Conservation (phyloP, 306 rosid genomes). For the Boehmeria nivea region DNA sequence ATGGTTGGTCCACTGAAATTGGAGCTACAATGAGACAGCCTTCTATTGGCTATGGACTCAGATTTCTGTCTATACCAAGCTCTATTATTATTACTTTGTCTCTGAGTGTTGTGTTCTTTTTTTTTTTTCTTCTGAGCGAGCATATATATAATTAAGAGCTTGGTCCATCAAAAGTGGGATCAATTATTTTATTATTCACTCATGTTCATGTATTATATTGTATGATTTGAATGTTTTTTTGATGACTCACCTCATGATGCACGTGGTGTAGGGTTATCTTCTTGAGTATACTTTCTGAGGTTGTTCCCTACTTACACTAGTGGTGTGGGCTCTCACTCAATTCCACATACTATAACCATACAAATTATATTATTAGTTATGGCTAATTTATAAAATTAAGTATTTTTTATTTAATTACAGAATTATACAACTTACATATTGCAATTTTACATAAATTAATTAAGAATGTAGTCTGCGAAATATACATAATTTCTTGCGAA, state of each 20-base stretch:
- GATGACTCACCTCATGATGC: neutral
- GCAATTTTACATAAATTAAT: too few species aligned
- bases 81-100: neutral
- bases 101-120: too few species aligned
- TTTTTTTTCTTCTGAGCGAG: too few species aligned
- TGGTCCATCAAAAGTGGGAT: too few species aligned
- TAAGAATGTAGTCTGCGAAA: too few species aligned
- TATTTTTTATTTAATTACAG: too few species aligned
- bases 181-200: neutral
- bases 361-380: too few species aligned
- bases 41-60: neutral
- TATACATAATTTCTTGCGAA: too few species aligned
- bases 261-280: conserved; percentile 4
- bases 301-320: neutral
- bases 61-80: neutral
- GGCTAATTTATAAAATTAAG: too few species aligned
- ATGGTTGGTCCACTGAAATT: conserved; percentile 4
- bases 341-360: too few species aligned
- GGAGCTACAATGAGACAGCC: neutral
- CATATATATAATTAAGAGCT: too few species aligned
- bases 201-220: neutral
- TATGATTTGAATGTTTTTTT: neutral
- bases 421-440: too few species aligned
- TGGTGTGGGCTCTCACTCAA: neutral
- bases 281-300: neutral